A percentile compares a stretch with the other conserved stretches of the same genome.
Conservation (phyloP, 208 protist genomes). For the Paratrypanosoma confusum region DNA sequence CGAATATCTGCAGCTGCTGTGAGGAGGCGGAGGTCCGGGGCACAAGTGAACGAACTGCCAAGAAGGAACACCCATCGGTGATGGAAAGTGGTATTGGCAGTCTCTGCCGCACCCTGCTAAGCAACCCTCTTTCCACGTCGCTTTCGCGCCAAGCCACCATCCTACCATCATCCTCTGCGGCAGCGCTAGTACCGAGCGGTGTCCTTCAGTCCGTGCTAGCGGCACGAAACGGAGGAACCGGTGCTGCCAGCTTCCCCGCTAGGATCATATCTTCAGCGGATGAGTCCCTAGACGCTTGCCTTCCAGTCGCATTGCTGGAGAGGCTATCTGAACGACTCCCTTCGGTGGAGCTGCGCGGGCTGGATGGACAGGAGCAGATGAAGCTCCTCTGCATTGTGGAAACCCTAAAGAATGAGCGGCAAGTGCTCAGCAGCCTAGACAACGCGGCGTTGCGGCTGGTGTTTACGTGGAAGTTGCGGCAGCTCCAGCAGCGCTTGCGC, state of each 20-base stretch:
- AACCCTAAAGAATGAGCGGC: slow-evolving; percentile 28
- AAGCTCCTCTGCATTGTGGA: slow-evolving; percentile 66
- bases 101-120: too few species aligned
- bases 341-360: slow-evolving; percentile 30
- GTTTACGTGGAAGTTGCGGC: slow-evolving; percentile 49
- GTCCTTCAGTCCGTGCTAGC: too few species aligned
- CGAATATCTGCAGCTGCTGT: too few species aligned
- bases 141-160: too few species aligned
- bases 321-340: slow-evolving; percentile 40
- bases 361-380: slow-evolving; percentile 43
- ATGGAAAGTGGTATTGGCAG: too few species aligned
- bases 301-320: slow-evolving; percentile 14
- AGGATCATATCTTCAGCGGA: background rate
- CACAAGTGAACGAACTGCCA: too few species aligned
- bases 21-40: too few species aligned
- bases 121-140: too few species aligned
- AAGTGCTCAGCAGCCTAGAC: slow-evolving; percentile 47
- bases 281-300: background rate
- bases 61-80: too few species aligned
- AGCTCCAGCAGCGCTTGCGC: slow-evolving; percentile 42
- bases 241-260: background rate
- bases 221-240: background rate
- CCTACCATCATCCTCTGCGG: too few species aligned
- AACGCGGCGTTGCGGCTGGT: slow-evolving; percentile 60
- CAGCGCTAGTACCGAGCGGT: too few species aligned